phyloP scores from a whole-genome alignment of 306 rosid genomes.

The Casuarina glauca region DNA sequence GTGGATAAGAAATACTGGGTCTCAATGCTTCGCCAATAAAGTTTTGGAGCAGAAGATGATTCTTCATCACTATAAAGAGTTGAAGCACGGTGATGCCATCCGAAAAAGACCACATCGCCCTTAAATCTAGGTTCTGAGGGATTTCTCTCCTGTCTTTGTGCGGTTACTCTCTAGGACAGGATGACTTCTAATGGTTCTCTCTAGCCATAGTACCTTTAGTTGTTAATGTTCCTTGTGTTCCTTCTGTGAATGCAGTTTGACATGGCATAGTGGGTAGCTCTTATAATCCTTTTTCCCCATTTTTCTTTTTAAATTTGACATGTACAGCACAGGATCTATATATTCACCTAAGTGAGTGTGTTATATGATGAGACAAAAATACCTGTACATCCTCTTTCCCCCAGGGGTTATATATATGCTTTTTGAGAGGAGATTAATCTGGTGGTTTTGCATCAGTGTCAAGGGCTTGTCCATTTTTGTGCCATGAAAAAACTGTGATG shows the following conservation, averaged over 20 bases:
- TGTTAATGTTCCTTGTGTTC: background rate
- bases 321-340: slow-evolving; percentile 43
- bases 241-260: slow-evolving; percentile 29
- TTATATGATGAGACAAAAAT: slow-evolving; percentile 17
- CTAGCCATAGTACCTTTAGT: slow-evolving; percentile 23
- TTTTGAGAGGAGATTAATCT: slow-evolving; percentile 15
- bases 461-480: background rate
- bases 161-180: slow-evolving; percentile 35
- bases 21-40: slow-evolving; percentile 31
- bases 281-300: slow-evolving; percentile 33
- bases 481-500: background rate
- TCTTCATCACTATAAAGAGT: slow-evolving; percentile 37
- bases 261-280: slow-evolving; percentile 40
- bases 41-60: slow-evolving; percentile 32
- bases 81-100: slow-evolving; percentile 23
- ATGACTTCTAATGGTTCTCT: slow-evolving; percentile 35
- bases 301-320: slow-evolving; percentile 31
- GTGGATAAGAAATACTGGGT: slow-evolving; percentile 36
- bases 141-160: slow-evolving; percentile 34
- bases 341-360: slow-evolving; percentile 39
- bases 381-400: slow-evolving; percentile 23
- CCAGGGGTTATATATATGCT: slow-evolving; percentile 12
- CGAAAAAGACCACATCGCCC: slow-evolving; percentile 21
- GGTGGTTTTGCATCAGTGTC: slow-evolving; percentile 1
- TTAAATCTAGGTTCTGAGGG: slow-evolving; percentile 28